A percentile compares a stretch with the other conserved stretches of the same genome.
These are phyloP conservation scores for Populus tremula DNA, from an alignment of 345 rosid genomes.

Conservation along the genomic window DNA sequence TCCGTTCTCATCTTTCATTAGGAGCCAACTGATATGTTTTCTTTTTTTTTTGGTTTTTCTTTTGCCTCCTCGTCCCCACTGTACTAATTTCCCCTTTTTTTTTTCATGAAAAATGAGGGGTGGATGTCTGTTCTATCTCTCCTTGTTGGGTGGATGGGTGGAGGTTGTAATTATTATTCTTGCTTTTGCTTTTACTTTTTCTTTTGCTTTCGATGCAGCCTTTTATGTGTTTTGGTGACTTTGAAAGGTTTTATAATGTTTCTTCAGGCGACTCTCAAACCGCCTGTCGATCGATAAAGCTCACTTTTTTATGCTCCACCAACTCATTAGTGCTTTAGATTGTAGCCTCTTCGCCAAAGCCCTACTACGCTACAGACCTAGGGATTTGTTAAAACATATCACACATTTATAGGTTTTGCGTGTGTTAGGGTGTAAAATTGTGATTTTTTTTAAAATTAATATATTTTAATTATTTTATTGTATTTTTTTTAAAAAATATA, in stretches of 20 bases:
- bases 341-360: too few relatives aligned
- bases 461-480: too few relatives aligned
- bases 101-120: slow-evolving; percentile 23
- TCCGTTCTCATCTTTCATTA: slow-evolving; percentile 22
- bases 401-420: too few relatives aligned
- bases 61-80: background rate
- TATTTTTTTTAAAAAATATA: too few relatives aligned
- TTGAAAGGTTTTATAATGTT: slow-evolving; percentile 18
- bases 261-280: slow-evolving; percentile 12
- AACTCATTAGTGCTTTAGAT: background rate
- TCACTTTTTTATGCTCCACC: background rate
- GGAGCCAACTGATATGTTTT: slow-evolving; percentile 18
- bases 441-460: too few relatives aligned
- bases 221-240: slow-evolving; percentile 28
- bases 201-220: slow-evolving; percentile 46
- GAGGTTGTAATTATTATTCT: slow-evolving; percentile 45
- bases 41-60: background rate
- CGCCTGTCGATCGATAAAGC: background rate
- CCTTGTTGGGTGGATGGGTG: slow-evolving; percentile 50
- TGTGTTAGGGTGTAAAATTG: too few relatives aligned
- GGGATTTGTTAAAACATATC: background rate
- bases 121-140: slow-evolving; percentile 31
- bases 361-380: background rate
- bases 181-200: slow-evolving; percentile 17
- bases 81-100: background rate